Evolutionary conservation across 2,329 filamentous ascomycete genomes (phyloP).

Genomic region (Exophiala aquamarina): DNA sequence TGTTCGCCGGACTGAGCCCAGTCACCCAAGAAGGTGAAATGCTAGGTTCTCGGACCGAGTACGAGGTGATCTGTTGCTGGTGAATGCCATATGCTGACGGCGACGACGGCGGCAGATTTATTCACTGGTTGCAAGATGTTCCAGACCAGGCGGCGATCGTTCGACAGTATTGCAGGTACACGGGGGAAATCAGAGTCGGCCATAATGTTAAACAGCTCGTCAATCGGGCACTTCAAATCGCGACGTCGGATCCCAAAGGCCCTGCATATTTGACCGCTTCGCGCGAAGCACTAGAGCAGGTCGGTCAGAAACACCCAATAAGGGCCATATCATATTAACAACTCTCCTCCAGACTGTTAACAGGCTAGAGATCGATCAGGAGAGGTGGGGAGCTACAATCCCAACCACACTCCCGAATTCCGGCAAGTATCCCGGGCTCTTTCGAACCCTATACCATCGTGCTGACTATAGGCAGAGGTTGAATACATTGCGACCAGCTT

Average conservation of each 20-base stretch:
- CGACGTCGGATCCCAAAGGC: conserved; percentile 70
- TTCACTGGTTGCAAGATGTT: conserved; percentile 81
- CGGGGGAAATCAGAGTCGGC: conserved; percentile 77
- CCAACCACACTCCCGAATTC: conserved; percentile 58
- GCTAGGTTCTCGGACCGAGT: conserved; percentile 71
- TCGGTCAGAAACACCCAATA: conserved; percentile 71
- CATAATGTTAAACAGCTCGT: conserved; percentile 86
- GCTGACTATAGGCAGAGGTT: no score
- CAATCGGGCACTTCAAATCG: conserved; percentile 77
- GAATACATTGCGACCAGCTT: conserved; percentile 42
- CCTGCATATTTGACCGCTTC: conserved; percentile 77
- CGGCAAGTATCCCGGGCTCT: no score
- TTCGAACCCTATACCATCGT: no score
- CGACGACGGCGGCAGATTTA: conserved; percentile 38
- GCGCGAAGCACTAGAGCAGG: conserved; percentile 79
- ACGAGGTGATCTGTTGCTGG: conserved; percentile 32
- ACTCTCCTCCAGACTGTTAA: neutral
- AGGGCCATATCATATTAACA: conserved; percentile 27
- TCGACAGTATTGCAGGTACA: conserved; percentile 78
- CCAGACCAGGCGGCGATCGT: conserved; percentile 77
- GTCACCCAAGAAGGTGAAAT: conserved; percentile 75
- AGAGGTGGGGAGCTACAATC: conserved; percentile 68
- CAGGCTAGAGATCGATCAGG: conserved; percentile 53
- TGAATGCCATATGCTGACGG: no score
- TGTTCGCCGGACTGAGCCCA: conserved; percentile 74